phyloP scores from a whole-genome alignment of 352 stramenopile genomes.

The Phytophthora boehmeriae region DNA sequence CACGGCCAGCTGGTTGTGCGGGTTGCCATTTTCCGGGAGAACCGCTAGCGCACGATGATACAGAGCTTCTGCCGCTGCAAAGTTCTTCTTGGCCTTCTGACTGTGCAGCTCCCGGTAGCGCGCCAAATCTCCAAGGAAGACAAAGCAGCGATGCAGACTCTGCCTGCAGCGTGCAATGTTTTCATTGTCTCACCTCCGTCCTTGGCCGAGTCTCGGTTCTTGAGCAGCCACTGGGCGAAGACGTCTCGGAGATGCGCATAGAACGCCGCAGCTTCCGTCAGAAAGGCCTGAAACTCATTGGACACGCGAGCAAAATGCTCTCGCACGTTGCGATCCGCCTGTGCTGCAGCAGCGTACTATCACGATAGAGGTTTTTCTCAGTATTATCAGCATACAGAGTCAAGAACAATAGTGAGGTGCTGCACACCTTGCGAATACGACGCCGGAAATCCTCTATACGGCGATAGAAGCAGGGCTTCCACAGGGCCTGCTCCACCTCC shows the following conservation, averaged over 20 bases:
- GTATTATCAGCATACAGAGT: neutral
- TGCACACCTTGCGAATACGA: conserved; percentile 73
- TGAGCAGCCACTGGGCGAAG: conserved; percentile 55
- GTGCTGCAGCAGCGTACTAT: conserved; percentile 68
- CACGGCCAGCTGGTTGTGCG: conserved; percentile 87
- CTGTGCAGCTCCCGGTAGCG: conserved; percentile 85
- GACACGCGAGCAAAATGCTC: conserved; percentile 83
- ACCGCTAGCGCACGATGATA: conserved; percentile 77
- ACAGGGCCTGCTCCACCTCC: conserved; percentile 84
- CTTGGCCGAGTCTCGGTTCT: conserved; percentile 22
- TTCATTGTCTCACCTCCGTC: conserved; percentile 19
- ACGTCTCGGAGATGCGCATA: conserved; percentile 71
- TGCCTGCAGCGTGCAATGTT: conserved; percentile 50
- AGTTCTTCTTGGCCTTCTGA: conserved; percentile 88
- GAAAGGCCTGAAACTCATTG: conserved; percentile 75
- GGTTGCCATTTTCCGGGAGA: conserved; percentile 81
- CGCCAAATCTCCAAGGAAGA: conserved; percentile 83
- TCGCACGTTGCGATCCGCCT: conserved; percentile 66
- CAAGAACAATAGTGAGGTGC: neutral
- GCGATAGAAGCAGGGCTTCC: conserved; percentile 93
- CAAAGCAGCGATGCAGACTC: conserved; percentile 81
- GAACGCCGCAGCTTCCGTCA: conserved; percentile 66
- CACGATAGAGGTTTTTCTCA: neutral
- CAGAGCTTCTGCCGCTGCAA: conserved; percentile 63
- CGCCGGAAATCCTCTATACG: conserved; percentile 90